These are phyloP conservation scores for Ramaria sp. DNA, from an alignment of 768 basidiomycete genomes.

Conservation along the genomic window DNA sequence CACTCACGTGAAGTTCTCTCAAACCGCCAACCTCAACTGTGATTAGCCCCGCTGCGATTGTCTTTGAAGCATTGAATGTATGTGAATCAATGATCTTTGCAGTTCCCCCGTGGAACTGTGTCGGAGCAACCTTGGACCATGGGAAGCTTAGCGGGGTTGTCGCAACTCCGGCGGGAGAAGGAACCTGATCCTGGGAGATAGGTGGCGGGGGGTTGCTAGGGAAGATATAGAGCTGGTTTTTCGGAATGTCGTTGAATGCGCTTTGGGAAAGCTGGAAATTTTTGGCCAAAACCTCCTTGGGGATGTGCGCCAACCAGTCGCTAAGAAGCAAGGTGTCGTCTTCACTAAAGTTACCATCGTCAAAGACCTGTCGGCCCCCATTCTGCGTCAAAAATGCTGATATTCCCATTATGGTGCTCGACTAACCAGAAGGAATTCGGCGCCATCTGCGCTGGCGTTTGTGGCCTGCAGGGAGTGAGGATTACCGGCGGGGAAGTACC, in stretches of 20 bases:
- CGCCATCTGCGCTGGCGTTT: constrained; percentile 25
- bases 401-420: background rate
- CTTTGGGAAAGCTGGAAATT: constrained; percentile 42
- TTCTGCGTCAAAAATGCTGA: background rate
- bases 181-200: constrained; percentile 29
- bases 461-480: constrained; percentile 30
- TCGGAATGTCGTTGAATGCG: constrained; percentile 45
- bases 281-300: constrained; percentile 48
- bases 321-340: constrained; percentile 50
- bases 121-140: constrained; percentile 35
- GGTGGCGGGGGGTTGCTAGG: constrained; percentile 30
- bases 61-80: no score
- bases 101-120: constrained; percentile 38
- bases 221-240: constrained; percentile 45
- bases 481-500: constrained; percentile 49
- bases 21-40: constrained; percentile 49
- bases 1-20: constrained; percentile 37
- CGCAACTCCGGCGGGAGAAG: constrained; percentile 35
- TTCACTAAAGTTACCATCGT: constrained; percentile 37
- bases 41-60: constrained; percentile 48
- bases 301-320: constrained; percentile 59
- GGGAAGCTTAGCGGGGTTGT: constrained; percentile 44
- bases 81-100: constrained; percentile 55
- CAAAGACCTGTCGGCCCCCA: constrained; percentile 20
- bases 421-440: constrained; percentile 38